Percentiles rank a stretch among this genome's conserved stretches.
Conservation (phyloP, 2,329 filamentous ascomycete genomes). For the Blastomyces gilchristii region DNA sequence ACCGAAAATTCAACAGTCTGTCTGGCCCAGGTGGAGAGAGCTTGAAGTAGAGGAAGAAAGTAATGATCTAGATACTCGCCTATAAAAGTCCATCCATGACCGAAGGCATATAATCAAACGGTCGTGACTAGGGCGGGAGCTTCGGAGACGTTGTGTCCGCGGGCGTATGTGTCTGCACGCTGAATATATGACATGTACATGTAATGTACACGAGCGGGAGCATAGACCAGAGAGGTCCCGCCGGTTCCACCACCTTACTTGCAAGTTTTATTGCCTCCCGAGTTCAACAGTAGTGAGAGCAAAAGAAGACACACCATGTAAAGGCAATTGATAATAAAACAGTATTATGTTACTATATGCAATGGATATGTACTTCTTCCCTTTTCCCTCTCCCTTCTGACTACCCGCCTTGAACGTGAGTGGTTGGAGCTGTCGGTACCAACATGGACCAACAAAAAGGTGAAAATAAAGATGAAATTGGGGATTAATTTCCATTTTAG, state of each 20-base stretch:
- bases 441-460: not conserved
- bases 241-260: not conserved
- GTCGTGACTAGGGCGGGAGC: too few species aligned
- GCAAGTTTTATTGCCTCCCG: not conserved
- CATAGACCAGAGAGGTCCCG: not conserved
- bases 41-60: not conserved
- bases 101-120: not conserved
- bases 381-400: not conserved
- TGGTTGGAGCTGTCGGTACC: not conserved
- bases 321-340: not conserved
- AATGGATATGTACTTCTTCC: not conserved
- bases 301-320: not conserved
- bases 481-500: not conserved
- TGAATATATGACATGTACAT: not conserved
- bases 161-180: not conserved
- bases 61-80: not conserved
- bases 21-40: not conserved
- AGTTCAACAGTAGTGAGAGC: not conserved
- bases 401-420: not conserved
- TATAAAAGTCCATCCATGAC: not conserved
- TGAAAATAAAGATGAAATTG: not conserved
- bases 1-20: not conserved
- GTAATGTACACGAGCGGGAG: not conserved
- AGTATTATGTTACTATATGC: not conserved
- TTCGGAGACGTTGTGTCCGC: not conserved